phyloP scores from a whole-genome alignment of 2,329 filamentous ascomycete species.

The Clarireedia hainanense region DNA sequence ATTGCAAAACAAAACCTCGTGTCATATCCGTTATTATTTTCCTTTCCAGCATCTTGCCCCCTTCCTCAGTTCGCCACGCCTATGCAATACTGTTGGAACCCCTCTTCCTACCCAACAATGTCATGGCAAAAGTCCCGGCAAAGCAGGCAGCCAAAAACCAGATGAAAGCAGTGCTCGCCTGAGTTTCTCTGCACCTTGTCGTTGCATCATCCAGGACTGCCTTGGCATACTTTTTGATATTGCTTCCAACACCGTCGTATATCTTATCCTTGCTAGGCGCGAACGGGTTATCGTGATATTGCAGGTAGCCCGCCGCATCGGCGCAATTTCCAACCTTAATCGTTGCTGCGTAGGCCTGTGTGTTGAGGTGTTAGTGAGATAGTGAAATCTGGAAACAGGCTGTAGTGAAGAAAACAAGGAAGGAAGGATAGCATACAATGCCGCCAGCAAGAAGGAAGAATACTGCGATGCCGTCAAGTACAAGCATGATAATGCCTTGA shows the following conservation, averaged over 20 bases:
- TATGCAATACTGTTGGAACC: not conserved
- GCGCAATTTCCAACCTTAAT: conserved; percentile 20
- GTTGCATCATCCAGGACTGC: not conserved
- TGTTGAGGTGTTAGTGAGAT: not conserved
- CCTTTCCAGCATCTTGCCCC: not conserved
- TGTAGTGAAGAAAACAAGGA: not conserved
- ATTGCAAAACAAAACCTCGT: too few species aligned
- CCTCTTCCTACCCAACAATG: not conserved
- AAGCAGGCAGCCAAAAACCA: conserved; percentile 68
- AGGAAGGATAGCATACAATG: conserved; percentile 16
- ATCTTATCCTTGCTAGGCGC: conserved; percentile 2
- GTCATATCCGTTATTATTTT: not conserved
- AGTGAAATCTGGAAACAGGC: too few species aligned
- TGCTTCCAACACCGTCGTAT: not conserved
- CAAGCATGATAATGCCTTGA: conserved; percentile 19
- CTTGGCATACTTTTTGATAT: not conserved
- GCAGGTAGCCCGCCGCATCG: conserved; percentile 5
- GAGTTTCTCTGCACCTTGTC: conserved; percentile 61
- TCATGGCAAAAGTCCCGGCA: conserved; percentile 41
- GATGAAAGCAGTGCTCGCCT: conserved; percentile 67
- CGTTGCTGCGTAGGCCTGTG: conserved; percentile 22
- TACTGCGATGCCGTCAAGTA: conserved; percentile 18
- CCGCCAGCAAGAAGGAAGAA: conserved; percentile 25
- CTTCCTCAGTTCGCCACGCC: not conserved
- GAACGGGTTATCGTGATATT: conserved; percentile 11